A percentile compares a stretch with the other conserved stretches of the same genome.
phyloP scores from a whole-genome alignment of 306 rosid genomes.

The Prosopis cineraria region DNA sequence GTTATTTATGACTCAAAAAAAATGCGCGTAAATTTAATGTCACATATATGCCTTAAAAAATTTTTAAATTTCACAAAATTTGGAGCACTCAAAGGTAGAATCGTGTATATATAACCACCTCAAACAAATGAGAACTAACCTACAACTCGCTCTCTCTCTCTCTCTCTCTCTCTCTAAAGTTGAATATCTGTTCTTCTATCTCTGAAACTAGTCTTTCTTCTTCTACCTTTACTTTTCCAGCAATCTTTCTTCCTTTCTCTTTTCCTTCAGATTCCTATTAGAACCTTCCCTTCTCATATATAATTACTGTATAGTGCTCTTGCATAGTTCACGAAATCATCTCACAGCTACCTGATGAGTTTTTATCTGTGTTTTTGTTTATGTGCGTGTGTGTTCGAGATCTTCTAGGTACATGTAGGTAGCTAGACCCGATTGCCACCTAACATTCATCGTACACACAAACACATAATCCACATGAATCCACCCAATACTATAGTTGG shows the following conservation, averaged over 20 bases:
- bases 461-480: slow-evolving; percentile 34
- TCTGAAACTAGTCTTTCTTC: slow-evolving; percentile 3
- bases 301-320: background rate
- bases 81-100: slow-evolving; percentile 1
- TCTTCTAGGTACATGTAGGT: background rate
- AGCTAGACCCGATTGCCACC: slow-evolving; percentile 19
- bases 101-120: slow-evolving; percentile 46
- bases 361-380: background rate
- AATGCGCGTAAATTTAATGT: too few species aligned
- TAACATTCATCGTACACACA: background rate
- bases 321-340: background rate
- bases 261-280: background rate
- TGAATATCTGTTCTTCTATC: background rate
- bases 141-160: background rate
- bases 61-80: background rate
- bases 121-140: slow-evolving; percentile 33
- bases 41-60: too few species aligned
- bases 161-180: background rate
- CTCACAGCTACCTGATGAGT: background rate
- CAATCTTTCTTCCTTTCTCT: background rate
- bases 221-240: background rate
- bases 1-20: too few species aligned
- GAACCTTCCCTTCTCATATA: background rate
- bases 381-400: background rate
- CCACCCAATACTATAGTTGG: slow-evolving; percentile 31